Evolutionary conservation across 495 filamentous ascomycete genomes (phyloP), one percentile per base, ranked within the genome.

Genomic region (Aspergillus carlsbadensis): DNA sequence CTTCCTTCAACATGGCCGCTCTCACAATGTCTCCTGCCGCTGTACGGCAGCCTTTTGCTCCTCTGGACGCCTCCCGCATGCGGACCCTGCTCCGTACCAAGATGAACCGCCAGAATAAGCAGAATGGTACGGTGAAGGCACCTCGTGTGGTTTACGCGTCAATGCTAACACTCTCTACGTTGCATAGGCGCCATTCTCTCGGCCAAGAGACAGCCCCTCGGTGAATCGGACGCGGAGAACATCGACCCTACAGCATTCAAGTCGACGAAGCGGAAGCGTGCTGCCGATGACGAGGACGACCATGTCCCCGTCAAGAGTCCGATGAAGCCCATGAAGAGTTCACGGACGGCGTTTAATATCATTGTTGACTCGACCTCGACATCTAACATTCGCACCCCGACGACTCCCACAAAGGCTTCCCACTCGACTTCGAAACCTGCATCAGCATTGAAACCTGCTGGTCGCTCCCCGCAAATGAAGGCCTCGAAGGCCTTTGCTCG

Each of bases 161-260:
- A 26, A 52, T 24, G 22, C 52, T 52, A 57, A 56, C 42, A 29
- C 26, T 29, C 8, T 14, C 31, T 41, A 33, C 18, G 13, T 35
- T 17, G 3, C n/a, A 37, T 45, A 72, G 70, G 65, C 51, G 52
- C 62, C 46, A 49, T 65, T 21, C 22, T 72, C 13, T 60, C 63
- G 18, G 54, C 58, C 55, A 72, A 73, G 52, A 66, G 57, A 60
- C 71, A 64, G 22, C 72, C 77, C 49, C 76, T 81, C 54, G 74
- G 82, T 29, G 76, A 81, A 15, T 74, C 77, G 52, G 84, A 96
- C 66, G 70, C 79, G 7, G 91, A 97, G 76, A 97, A 96, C 64
- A 78, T 95, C 58, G 90, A 92, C 63, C 92, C 92, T 0, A 56
- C 73, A 21, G 65, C 81, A 53, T 84, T 85, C 64, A 81, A 71